phyloP scores from a whole-genome alignment of 202 grass and related monocot genomes.

The Saccharum hybrid region DNA sequence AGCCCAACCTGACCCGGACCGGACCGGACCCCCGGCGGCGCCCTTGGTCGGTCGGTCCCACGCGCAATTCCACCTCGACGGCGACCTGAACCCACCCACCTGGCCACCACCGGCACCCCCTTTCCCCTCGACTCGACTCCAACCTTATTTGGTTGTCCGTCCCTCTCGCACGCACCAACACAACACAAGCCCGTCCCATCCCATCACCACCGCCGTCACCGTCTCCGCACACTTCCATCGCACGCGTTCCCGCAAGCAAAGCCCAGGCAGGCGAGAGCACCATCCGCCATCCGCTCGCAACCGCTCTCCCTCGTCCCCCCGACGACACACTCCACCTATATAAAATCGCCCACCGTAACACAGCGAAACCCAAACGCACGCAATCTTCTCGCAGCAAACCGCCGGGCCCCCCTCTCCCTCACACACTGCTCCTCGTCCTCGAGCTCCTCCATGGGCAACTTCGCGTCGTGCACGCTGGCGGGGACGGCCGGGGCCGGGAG shows the following conservation, averaged over 20 bases:
- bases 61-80: conserved; percentile 47
- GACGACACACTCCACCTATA: conserved; percentile 26
- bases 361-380: not conserved
- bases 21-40: not conserved
- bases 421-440: too few species aligned
- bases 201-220: conserved; percentile 20
- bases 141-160: not conserved
- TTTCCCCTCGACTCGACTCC: conserved; percentile 15
- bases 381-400: not conserved
- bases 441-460: conserved; percentile 72
- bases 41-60: conserved; percentile 43
- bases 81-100: conserved; percentile 16
- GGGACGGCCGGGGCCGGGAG: conserved; percentile 8
- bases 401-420: too few species aligned
- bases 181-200: not conserved
- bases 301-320: not conserved
- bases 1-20: not conserved
- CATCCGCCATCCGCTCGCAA: conserved; percentile 9
- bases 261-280: not conserved
- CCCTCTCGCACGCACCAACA: not conserved
- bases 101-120: conserved; percentile 22
- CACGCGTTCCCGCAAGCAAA: conserved; percentile 40
- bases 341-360: conserved; percentile 12
- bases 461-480: conserved; percentile 66
- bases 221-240: conserved; percentile 13